Base-by-base conservation (phyloP, 2,329 filamentous ascomycete species). In the Taxawa tesnikishii region DNA sequence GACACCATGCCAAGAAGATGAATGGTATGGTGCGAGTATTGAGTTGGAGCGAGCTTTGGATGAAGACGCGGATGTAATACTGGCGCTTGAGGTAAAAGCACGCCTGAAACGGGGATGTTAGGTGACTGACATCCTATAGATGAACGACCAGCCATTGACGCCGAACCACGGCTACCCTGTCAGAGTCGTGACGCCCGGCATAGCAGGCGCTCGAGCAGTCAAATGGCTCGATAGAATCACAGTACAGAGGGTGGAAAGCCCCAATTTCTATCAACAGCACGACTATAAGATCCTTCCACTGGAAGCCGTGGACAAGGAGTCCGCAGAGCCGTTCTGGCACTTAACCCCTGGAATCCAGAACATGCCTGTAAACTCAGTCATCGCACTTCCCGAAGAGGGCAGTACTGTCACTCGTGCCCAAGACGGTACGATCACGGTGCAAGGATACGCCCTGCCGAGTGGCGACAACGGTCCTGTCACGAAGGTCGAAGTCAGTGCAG, bases 251-350 rank as follows among this genome's bases (percentile, higher is more conserved):
- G 76, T 81, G 40, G 77, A 82, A 50, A 76, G 73, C 42, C 54
- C 64, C 3, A 75, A 67, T 26, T 68, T 77, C 46, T 78, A 75
- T 74, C 74, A 80, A 47, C 63, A 70, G 14, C 63, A 68, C 12
- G 76, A 81, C 48, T 80, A 81, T 54, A 80, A 49, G 72, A 68
- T 44, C 79, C 80, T 37, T 73, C 75, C 0, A 75, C 75, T 3
- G 77, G 19, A 37, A 19, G 48, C 48, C 15, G 40, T 45, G 4
- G 66, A 78, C 50, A 79, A 75, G 74, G 69, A 73, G 30, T 58
- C 59, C 15, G 75, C 75, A 6, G 68, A 67, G 8, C 63, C 57
- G 26, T 73, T 61, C 47, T 75, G 70, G 70, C 47, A 54, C 14
- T 54, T 49, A 11, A 58, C 63, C 1, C 59, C 63, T 0, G 54